A percentile compares a stretch with the other conserved stretches of the same genome.
These are phyloP conservation scores for Aspergillus texensis DNA, from an alignment of 2,329 filamentous ascomycete genomes.

Conservation along the genomic window DNA sequence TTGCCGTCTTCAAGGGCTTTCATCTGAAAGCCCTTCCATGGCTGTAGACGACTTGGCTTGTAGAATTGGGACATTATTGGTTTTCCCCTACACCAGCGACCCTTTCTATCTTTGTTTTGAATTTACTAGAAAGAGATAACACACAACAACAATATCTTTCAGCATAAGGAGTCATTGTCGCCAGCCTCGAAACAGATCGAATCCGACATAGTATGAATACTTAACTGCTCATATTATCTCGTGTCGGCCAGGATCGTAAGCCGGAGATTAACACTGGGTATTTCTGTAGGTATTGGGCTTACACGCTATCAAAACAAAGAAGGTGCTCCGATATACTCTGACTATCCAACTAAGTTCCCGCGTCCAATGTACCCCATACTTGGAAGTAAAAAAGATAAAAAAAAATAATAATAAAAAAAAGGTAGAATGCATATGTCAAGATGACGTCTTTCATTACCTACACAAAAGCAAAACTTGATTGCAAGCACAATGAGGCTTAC, in stretches of 20 bases:
- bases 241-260: neutral
- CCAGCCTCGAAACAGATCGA: neutral
- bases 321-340: neutral
- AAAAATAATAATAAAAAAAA: neutral
- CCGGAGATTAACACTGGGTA: conserved; percentile 1
- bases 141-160: neutral
- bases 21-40: neutral
- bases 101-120: neutral
- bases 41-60: too few species aligned
- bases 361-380: neutral
- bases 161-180: neutral
- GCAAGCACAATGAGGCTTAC: neutral
- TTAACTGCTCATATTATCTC: neutral
- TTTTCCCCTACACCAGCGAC: neutral
- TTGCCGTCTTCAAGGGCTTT: neutral
- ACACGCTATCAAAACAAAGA: conserved; percentile 1
- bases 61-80: neutral
- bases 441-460: neutral
- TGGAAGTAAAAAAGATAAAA: neutral
- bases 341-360: neutral
- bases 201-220: neutral
- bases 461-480: neutral
- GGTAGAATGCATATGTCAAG: neutral
- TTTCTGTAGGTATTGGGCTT: neutral
- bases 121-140: neutral